These are phyloP conservation scores for Talaromyces sp. DNA, from an alignment of 2,329 filamentous ascomycete species.

Conservation along the genomic window DNA sequence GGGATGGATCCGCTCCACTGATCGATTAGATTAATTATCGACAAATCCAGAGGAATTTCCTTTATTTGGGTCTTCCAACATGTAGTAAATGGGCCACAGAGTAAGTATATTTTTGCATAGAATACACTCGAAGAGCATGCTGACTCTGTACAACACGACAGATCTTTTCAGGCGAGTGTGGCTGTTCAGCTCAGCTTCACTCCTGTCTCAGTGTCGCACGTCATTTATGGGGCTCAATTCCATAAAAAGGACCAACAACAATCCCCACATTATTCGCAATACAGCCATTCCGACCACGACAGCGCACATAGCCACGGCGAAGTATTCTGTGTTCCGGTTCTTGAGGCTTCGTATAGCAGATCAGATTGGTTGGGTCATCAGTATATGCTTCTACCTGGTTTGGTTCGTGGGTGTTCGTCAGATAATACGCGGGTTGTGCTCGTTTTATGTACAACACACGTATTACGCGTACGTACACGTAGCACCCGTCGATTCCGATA, in stretches of 20 bases:
- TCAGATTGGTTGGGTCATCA: not conserved
- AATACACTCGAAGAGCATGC: not conserved
- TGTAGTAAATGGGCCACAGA: too few relatives aligned
- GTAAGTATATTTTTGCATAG: not conserved
- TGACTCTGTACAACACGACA: not conserved
- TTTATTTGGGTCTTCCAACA: not conserved
- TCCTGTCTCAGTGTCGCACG: not conserved
- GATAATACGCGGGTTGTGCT: not conserved
- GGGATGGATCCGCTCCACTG: not conserved
- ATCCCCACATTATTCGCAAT: not conserved
- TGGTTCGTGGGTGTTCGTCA: not conserved
- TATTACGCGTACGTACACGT: not conserved
- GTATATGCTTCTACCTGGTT: not conserved
- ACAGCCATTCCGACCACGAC: not conserved
- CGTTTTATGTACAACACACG: not conserved
- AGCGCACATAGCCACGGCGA: not conserved
- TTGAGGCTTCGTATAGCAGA: not conserved
- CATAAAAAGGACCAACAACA: not conserved
- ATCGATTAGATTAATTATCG: not conserved
- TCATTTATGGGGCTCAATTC: not conserved
- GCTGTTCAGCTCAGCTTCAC: slow-evolving; percentile 1
- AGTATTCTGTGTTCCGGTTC: not conserved
- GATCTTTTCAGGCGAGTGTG: not conserved
- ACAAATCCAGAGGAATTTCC: not conserved
- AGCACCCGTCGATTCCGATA: not conserved